These are phyloP conservation scores for Trypanosoma platydactyli DNA, from an alignment of 208 protist species.

Conservation along the genomic window DNA sequence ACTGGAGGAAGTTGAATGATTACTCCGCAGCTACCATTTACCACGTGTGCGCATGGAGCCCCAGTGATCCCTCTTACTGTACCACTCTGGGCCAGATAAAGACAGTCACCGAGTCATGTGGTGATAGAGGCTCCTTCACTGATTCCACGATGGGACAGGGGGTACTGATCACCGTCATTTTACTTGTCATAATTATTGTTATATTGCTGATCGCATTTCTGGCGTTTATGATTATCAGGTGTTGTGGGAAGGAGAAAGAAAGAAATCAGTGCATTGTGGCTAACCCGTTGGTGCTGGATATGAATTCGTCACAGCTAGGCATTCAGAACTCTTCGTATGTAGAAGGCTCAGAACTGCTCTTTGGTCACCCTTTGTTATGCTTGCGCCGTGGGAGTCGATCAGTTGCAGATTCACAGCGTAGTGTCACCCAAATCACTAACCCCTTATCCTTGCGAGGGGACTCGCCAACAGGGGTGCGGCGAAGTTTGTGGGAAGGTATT, in stretches of 20 bases:
- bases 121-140: not conserved
- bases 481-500: constrained; percentile 29
- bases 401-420: not conserved
- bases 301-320: not conserved
- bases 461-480: not conserved
- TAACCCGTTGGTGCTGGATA: not conserved
- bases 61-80: constrained; percentile 48
- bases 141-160: constrained; percentile 32
- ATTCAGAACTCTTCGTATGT: not conserved
- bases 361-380: not conserved
- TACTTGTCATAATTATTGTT: constrained; percentile 34
- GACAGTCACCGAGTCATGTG: constrained; percentile 34
- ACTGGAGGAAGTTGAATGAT: constrained; percentile 20
- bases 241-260: constrained; percentile 34
- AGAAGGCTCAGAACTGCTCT: not conserved
- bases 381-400: not conserved
- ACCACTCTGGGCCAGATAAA: constrained; percentile 37
- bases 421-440: not conserved
- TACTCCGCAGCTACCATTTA: constrained; percentile 35
- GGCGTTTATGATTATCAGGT: constrained; percentile 40
- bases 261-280: not conserved
- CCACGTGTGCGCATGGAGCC: constrained; percentile 57
- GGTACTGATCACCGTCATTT: constrained; percentile 37
- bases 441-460: not conserved
- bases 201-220: constrained; percentile 39